These are phyloP conservation scores for Zopfia rhizophila DNA, from an alignment of 2,329 filamentous ascomycete species.

Conservation along the genomic window DNA sequence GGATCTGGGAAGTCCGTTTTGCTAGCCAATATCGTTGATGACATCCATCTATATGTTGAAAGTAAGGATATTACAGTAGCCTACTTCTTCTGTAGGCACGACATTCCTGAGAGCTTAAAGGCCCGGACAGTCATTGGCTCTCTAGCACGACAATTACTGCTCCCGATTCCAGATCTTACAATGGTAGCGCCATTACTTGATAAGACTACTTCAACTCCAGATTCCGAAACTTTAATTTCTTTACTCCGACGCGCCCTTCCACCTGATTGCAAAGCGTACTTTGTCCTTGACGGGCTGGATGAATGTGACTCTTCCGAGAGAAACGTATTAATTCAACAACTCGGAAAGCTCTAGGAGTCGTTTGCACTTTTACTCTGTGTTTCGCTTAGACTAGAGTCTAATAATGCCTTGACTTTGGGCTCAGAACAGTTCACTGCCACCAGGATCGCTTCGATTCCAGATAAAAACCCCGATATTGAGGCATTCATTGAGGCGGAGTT, in stretches of 20 bases:
- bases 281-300: conserved; percentile 50
- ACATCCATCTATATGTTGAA: conserved; percentile 23
- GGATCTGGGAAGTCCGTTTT: conserved; percentile 60
- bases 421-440: conserved; percentile 6
- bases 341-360: conserved; percentile 33
- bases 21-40: conserved; percentile 56
- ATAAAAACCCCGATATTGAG: conserved; percentile 33
- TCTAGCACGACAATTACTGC: conserved; percentile 50
- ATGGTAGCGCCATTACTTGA: conserved; percentile 13
- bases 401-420: conserved; percentile 14
- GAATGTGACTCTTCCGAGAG: conserved; percentile 35
- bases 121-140: conserved; percentile 38
- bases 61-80: conserved; percentile 18
- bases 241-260: conserved; percentile 31
- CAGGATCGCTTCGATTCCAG: conserved; percentile 27
- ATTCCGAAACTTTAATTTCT: conserved; percentile 28
- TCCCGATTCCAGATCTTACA: conserved; percentile 30
- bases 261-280: conserved; percentile 32
- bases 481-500: conserved; percentile 40
- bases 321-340: conserved; percentile 22
- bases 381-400: conserved; percentile 34
- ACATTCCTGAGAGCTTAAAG: conserved; percentile 32
- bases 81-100: conserved; percentile 43
- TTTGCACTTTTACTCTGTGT: conserved; percentile 32
- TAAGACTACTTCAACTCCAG: conserved; percentile 1